These are phyloP conservation scores for Gynostemma pentaphyllum DNA, from an alignment of 306 rosid species.

Conservation along the genomic window DNA sequence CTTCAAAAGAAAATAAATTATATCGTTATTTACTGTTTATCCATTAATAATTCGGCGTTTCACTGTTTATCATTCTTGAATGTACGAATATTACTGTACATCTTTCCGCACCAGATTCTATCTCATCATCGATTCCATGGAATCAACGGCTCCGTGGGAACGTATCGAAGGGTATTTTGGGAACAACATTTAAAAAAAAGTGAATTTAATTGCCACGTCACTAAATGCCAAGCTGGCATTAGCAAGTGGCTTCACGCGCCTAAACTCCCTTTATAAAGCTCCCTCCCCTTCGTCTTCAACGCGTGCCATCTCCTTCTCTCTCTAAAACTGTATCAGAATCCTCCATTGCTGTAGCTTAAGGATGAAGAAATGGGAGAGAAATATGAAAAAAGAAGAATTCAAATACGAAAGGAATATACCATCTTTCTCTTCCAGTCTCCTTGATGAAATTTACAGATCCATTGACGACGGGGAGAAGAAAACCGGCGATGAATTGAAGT, in stretches of 20 bases:
- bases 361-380: constrained; percentile 32
- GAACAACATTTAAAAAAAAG: not conserved
- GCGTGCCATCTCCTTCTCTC: constrained; percentile 24
- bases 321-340: constrained; percentile 26
- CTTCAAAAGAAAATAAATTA: too few species aligned
- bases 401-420: constrained; percentile 22
- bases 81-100: not conserved
- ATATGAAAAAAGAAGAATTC: constrained; percentile 12
- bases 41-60: too few species aligned
- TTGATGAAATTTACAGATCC: constrained; percentile 74
- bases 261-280: constrained; percentile 30
- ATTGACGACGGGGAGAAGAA: constrained; percentile 46
- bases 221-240: constrained; percentile 27
- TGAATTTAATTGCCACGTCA: constrained; percentile 28
- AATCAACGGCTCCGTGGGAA: constrained; percentile 27
- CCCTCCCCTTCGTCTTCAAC: constrained; percentile 17
- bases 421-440: constrained; percentile 71
- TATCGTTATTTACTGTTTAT: too few species aligned
- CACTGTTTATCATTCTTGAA: too few species aligned
- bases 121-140: not conserved
- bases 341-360: constrained; percentile 3
- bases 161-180: constrained; percentile 4
- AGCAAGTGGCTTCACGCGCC: constrained; percentile 42
- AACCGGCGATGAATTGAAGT: constrained; percentile 21
- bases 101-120: not conserved